These are phyloP conservation scores for Kwoniella europaea DNA, from an alignment of 768 basidiomycete species.

Conservation along the genomic window DNA sequence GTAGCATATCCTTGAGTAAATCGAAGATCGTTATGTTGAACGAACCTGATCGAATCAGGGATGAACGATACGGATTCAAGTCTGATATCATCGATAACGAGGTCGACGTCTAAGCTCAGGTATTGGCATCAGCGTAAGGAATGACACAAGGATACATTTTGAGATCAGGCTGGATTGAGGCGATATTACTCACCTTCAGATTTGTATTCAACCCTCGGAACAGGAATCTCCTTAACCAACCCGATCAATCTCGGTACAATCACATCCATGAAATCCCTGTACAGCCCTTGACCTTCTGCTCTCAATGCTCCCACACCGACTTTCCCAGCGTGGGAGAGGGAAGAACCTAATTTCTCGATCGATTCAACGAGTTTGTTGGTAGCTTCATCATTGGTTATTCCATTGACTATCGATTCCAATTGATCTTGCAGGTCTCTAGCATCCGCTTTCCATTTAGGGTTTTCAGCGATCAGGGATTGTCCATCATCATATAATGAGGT, in stretches of 20 bases:
- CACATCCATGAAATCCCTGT: conserved; percentile 59
- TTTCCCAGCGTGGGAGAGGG: conserved; percentile 54
- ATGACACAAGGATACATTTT: too few species aligned
- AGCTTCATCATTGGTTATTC: conserved; percentile 55
- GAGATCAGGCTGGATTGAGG: background rate
- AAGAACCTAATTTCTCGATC: conserved; percentile 57
- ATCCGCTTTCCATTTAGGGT: conserved; percentile 57
- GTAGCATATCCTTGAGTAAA: conserved; percentile 60
- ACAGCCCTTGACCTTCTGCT: conserved; percentile 56
- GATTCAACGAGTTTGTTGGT: conserved; percentile 56
- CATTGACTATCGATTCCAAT: conserved; percentile 54
- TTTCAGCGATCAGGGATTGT: conserved; percentile 55
- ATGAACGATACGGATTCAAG: conserved; percentile 60
- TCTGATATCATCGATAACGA: conserved; percentile 58
- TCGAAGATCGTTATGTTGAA: conserved; percentile 58
- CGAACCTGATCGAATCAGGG: conserved; percentile 59
- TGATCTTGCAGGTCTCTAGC: conserved; percentile 54
- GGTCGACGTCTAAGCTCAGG: conserved; percentile 45
- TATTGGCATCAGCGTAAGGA: background rate
- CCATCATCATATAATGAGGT: conserved; percentile 59
- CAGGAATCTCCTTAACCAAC: conserved; percentile 59
- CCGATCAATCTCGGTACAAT: conserved; percentile 58
- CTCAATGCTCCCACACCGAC: conserved; percentile 55
- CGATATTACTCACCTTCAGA: conserved; percentile 45
- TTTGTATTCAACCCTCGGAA: conserved; percentile 60